phyloP scores from a whole-genome alignment of 768 basidiomycete genomes.

The Tylopilus balloui region DNA sequence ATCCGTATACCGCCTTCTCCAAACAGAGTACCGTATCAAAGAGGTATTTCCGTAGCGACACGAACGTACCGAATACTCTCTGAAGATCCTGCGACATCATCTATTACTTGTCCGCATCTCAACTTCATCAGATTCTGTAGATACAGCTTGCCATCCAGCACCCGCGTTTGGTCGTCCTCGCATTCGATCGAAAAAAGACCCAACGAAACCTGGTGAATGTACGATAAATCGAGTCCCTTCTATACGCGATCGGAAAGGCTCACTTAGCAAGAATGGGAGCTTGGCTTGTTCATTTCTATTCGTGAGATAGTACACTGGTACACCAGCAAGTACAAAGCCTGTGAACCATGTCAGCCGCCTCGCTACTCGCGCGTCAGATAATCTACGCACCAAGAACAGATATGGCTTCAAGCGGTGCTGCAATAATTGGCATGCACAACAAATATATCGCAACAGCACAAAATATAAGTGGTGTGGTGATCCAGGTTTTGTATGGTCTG shows the following conservation, averaged over 20 bases:
- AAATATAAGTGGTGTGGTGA: conserved; percentile 84
- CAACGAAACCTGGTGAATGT: conserved; percentile 36
- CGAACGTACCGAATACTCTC: neutral
- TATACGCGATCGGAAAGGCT: conserved; percentile 19
- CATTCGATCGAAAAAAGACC: conserved; percentile 42
- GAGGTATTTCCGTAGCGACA: neutral
- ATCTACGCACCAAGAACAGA: conserved; percentile 71
- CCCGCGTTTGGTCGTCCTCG: conserved; percentile 49
- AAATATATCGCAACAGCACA: conserved; percentile 63
- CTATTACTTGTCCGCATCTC: conserved; percentile 42
- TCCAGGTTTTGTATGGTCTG: conserved; percentile 93
- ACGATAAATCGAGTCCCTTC: neutral
- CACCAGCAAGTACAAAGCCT: conserved; percentile 76
- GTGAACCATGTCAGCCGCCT: conserved; percentile 3
- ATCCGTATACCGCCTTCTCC: neutral
- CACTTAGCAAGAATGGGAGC: conserved; percentile 32
- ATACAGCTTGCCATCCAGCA: conserved; percentile 74
- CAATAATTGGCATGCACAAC: conserved; percentile 90
- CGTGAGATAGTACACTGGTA: conserved; percentile 82
- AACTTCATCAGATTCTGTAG: conserved; percentile 61
- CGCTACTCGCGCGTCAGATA: neutral
- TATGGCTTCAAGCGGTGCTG: conserved; percentile 83
- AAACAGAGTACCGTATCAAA: no score
- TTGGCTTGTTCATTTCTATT: conserved; percentile 45
- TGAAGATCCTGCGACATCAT: neutral